Percentiles rank a stretch among this genome's conserved stretches.
phyloP scores from a whole-genome alignment of 192 early-diverging fungal species.

The Mortierella claussenii region DNA sequence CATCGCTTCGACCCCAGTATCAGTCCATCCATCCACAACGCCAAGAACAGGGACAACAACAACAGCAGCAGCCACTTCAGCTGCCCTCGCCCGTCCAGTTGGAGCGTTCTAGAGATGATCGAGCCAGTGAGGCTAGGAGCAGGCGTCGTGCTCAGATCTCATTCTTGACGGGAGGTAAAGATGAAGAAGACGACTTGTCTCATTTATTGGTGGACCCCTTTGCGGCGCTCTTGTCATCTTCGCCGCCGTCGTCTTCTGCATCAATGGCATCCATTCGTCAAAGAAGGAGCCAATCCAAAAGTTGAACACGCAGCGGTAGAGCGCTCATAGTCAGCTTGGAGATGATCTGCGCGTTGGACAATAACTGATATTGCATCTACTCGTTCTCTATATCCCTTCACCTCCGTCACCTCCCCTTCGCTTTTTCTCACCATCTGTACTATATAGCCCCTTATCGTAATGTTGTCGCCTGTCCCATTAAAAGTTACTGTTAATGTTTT shows the following conservation, averaged over 20 bases:
- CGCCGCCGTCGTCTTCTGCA: slow-evolving; percentile 10
- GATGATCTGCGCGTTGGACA: not conserved
- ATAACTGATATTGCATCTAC: not conserved
- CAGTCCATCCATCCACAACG: too few relatives aligned
- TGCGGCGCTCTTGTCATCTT: not conserved
- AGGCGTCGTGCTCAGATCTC: slow-evolving; percentile 16
- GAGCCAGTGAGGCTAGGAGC: not conserved
- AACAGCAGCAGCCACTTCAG: not conserved
- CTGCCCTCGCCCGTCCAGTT: not conserved
- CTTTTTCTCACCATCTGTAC: too few relatives aligned
- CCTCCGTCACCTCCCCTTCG: not conserved
- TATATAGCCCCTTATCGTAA: too few relatives aligned
- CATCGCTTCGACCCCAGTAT: not conserved
- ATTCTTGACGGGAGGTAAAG: slow-evolving; percentile 20
- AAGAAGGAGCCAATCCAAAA: slow-evolving; percentile 11
- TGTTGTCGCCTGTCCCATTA: too few relatives aligned
- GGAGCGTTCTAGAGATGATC: not conserved
- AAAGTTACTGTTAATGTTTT: too few relatives aligned
- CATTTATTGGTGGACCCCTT: slow-evolving; percentile 5
- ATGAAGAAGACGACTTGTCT: slow-evolving; percentile 13
- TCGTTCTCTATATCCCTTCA: too few relatives aligned
- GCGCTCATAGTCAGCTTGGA: slow-evolving; percentile 7
- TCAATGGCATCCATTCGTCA: not conserved
- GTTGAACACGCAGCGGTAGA: slow-evolving; percentile 11
- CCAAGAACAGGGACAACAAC: not conserved